phyloP scores from a whole-genome alignment of 768 basidiomycete species.

The Calocybe indica region DNA sequence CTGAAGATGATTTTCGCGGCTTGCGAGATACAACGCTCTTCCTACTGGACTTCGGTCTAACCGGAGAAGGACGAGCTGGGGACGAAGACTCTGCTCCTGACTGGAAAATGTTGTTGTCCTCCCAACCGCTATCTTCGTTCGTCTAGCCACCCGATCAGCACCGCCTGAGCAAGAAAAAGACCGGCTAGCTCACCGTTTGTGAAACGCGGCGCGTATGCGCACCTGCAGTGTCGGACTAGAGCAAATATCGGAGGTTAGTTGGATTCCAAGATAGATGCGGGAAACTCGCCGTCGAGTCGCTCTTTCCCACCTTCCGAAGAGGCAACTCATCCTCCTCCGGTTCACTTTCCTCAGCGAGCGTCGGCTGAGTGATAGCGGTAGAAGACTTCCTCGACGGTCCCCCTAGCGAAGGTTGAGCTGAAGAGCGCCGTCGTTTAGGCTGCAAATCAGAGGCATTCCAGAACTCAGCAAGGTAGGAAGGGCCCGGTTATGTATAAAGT shows the following conservation, averaged over 20 bases:
- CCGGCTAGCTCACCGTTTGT: conserved; percentile 25
- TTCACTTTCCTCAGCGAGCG: conserved; percentile 69
- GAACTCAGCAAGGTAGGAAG: conserved; percentile 2
- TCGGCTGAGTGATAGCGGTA: conserved; percentile 31
- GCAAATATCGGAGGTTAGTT: conserved; percentile 3
- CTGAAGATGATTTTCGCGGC: conserved; percentile 67
- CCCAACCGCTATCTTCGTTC: conserved; percentile 78
- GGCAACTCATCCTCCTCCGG: conserved; percentile 62
- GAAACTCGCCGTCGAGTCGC: conserved; percentile 48
- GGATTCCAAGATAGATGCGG: not conserved
- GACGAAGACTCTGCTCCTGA: conserved; percentile 88
- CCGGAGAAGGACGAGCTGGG: conserved; percentile 58
- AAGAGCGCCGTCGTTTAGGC: conserved; percentile 78
- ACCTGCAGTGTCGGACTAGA: conserved; percentile 42
- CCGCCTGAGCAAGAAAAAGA: conserved; percentile 5
- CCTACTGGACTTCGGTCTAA: conserved; percentile 33
- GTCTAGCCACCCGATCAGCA: conserved; percentile 4
- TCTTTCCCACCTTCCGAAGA: conserved; percentile 53
- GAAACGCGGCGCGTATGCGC: conserved; percentile 53
- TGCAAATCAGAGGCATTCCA: conserved; percentile 19
- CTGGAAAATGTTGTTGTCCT: conserved; percentile 87
- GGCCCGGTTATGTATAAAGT: not conserved
- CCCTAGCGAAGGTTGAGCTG: conserved; percentile 67
- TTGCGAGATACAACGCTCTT: conserved; percentile 38
- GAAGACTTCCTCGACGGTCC: conserved; percentile 29